These are phyloP conservation scores for Filobasidium floriforme DNA, from an alignment of 768 basidiomycete genomes.

Conservation along the genomic window DNA sequence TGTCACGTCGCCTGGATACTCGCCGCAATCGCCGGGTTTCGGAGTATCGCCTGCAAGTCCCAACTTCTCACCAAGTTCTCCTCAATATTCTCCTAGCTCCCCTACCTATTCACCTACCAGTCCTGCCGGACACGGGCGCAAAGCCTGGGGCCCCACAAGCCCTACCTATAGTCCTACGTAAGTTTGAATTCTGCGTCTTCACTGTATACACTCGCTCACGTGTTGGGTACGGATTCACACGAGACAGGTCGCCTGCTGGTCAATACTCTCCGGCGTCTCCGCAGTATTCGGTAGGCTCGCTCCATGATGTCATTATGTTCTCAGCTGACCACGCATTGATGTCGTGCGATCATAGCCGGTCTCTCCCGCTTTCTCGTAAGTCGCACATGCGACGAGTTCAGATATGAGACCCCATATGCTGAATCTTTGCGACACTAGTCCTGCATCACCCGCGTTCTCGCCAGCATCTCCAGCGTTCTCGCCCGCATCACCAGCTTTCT, in stretches of 20 bases:
- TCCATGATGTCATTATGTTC: not conserved
- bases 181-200: not conserved
- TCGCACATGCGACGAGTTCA: slow-evolving; percentile 61
- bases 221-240: too few relatives aligned
- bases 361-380: slow-evolving; percentile 75
- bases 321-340: not conserved
- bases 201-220: too few relatives aligned
- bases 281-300: slow-evolving; percentile 34
- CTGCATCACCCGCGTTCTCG: slow-evolving; percentile 74
- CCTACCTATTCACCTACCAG: slow-evolving; percentile 36
- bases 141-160: slow-evolving; percentile 9
- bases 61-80: slow-evolving; percentile 45
- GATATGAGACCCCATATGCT: slow-evolving; percentile 63
- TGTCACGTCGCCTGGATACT: slow-evolving; percentile 38
- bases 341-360: slow-evolving; percentile 65
- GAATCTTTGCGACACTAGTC: slow-evolving; percentile 74
- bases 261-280: slow-evolving; percentile 45
- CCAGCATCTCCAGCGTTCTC: slow-evolving; percentile 89
- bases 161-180: slow-evolving; percentile 21
- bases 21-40: slow-evolving; percentile 26
- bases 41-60: slow-evolving; percentile 42
- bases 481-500: slow-evolving; percentile 74
- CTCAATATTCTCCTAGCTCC: slow-evolving; percentile 70
- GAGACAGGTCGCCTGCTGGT: slow-evolving; percentile 1
- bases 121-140: slow-evolving; percentile 24